Evolutionary conservation across 192 early-diverging fungal species (phyloP), one percentile per base, ranked within the genome.

Genomic region (Backusella macrospora): DNA sequence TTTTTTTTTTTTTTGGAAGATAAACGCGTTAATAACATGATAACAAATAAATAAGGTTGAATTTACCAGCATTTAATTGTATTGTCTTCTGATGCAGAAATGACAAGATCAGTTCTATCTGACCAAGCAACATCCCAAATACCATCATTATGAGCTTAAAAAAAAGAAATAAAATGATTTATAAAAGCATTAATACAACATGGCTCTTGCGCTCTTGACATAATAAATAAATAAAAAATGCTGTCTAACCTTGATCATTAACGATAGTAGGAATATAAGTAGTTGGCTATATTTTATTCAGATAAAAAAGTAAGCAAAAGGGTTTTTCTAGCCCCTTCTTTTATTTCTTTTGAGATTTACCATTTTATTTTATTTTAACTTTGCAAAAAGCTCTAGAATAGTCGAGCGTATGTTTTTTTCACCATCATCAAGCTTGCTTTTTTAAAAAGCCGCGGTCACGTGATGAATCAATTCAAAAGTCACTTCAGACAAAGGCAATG

Each of bases 81-180:
- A 47, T 90, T 88, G 68, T 96, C 94, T 7, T 91, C 86, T 40
- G 92, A 93, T 14, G 92, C 93, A 40, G 94, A 92, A 18, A 91
- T 74, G 13, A 96, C 90, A 47, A 84, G 73, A 76, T 92, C 86
- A 9, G 87, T 84, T 52, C 85, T 78, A 39, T 81, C 83, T 23
- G 89, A 85, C 93, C 94, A 96, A n/a, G 88, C 86, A 6, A 92
- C 90, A 59, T 86, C 77, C 94, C 94, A 96, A 70, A 96, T 92
- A 65, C 90, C 92, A 75, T 93, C 93, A 43, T 85, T 88, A 72
- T 96, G 94, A 1, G 93, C 94, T 94, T 49, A 37, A 5, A 16
- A 34, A 10, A 55, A 40, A 8, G 48, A 37, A 18, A 38, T 15
- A 47, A 48, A 26, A 34, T 16, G 63, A 65, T 34, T 34, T 34